Conservation (phyloP, 129 eudicot genomes). For the Flaveria ramosissima region DNA sequence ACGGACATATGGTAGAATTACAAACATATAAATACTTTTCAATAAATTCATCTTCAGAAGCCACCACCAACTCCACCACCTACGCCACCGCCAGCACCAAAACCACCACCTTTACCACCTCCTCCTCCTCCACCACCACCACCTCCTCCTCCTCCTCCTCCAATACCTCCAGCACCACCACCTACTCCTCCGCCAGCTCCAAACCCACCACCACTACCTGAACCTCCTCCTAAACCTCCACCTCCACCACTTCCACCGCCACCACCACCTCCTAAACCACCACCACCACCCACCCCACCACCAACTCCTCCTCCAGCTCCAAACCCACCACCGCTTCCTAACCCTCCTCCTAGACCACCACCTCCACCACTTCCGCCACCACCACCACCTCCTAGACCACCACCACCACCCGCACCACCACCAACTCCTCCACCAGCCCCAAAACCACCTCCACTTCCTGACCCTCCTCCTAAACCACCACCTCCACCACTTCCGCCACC, state of each 20-base stretch:
- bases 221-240: conserved; percentile 20
- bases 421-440: conserved; percentile 20
- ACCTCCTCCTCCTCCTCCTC: conserved; percentile 22
- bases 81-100: conserved; percentile 25
- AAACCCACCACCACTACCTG: not conserved
- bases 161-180: not conserved
- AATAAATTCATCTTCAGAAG: conserved; percentile 5
- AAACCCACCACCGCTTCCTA: conserved; percentile 22
- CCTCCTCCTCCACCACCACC: not conserved
- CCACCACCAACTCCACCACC: conserved; percentile 43
- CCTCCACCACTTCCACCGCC: conserved; percentile 39
- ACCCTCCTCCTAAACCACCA: conserved; percentile 6
- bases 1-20: not conserved
- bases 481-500: conserved; percentile 22
- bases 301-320: conserved; percentile 26
- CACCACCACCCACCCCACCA: conserved; percentile 20
- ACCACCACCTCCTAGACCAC: conserved; percentile 17
- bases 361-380: conserved; percentile 21
- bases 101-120: conserved; percentile 25
- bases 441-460: conserved; percentile 5
- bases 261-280: conserved; percentile 19
- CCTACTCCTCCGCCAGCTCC: conserved; percentile 15
- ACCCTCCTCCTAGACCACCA: conserved; percentile 25
- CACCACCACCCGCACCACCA: conserved; percentile 16
- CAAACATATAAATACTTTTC: not conserved